These are phyloP conservation scores for Botryotinia convoluta DNA, from an alignment of 2,329 filamentous ascomycete species.

Conservation along the genomic window DNA sequence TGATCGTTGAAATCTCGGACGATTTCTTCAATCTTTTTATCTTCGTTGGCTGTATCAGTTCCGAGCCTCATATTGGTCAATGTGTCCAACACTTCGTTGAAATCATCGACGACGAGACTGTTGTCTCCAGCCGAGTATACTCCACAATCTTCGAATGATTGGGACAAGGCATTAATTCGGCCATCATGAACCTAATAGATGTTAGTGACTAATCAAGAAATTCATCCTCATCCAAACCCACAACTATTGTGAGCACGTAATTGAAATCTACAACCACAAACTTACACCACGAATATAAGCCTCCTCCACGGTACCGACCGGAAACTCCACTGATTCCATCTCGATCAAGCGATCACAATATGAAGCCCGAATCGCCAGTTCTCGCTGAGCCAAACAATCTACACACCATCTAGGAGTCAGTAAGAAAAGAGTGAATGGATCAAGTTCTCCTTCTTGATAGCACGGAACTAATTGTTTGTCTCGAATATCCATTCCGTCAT, in stretches of 20 bases:
- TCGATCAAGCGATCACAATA: slow-evolving; percentile 12
- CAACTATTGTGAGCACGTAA: neutral
- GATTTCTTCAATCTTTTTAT: slow-evolving; percentile 3
- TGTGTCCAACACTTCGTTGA: slow-evolving; percentile 4
- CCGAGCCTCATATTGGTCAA: slow-evolving; percentile 4
- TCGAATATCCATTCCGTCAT: slow-evolving; percentile 14
- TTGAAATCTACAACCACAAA: neutral
- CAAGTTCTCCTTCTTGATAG: slow-evolving; percentile 1
- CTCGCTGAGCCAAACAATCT: slow-evolving; percentile 10
- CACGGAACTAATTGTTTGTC: slow-evolving; percentile 12
- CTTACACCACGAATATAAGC: slow-evolving; percentile 10
- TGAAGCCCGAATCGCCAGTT: slow-evolving; percentile 4
- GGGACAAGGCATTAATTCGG: slow-evolving; percentile 14
- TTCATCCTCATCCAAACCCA: neutral
- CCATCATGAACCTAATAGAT: slow-evolving; percentile 13
- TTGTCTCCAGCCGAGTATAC: neutral
- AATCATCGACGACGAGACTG: neutral
- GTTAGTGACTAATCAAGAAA: neutral
- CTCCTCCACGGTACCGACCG: slow-evolving; percentile 7
- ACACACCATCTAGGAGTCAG: slow-evolving; percentile 17
- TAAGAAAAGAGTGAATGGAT: slow-evolving; percentile 7
- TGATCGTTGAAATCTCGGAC: neutral
- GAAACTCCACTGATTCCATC: neutral
- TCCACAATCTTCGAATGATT: slow-evolving; percentile 7
- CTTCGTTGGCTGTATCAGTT: neutral